Conservation (phyloP, 805 yeast genomes). For the Wickerhamiella vanderwaltii region DNA sequence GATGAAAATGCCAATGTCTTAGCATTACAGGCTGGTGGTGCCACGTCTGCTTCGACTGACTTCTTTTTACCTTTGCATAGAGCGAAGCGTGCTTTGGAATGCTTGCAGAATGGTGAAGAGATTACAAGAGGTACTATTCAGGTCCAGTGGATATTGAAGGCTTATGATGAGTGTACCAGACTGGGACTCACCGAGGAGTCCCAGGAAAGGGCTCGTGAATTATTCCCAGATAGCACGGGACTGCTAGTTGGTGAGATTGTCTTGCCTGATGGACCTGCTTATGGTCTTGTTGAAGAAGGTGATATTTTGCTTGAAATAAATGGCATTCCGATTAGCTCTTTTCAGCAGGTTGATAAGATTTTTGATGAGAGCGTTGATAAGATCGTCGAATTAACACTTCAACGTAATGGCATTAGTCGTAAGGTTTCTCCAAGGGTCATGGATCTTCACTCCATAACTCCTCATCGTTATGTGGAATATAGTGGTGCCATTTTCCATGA, state of each 20-base stretch:
- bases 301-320: conserved; percentile 70
- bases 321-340: conserved; percentile 50
- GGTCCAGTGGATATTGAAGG: conserved; percentile 75
- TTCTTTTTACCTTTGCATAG: conserved; percentile 79
- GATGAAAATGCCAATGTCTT: conserved; percentile 77
- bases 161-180: conserved; percentile 83
- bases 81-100: conserved; percentile 66
- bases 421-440: conserved; percentile 45
- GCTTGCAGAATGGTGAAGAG: conserved; percentile 46
- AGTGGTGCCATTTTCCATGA: conserved; percentile 82
- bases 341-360: conserved; percentile 71
- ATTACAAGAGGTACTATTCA: conserved; percentile 87
- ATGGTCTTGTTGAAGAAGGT: conserved; percentile 63
- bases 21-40: conserved; percentile 91
- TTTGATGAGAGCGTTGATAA: conserved; percentile 60
- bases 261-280: conserved; percentile 78
- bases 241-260: conserved; percentile 71
- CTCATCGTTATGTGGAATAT: conserved; percentile 65
- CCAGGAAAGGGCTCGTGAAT: conserved; percentile 53
- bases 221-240: conserved; percentile 66
- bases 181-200: conserved; percentile 68
- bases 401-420: conserved; percentile 60
- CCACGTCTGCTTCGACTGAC: conserved; percentile 83
- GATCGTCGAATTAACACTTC: conserved; percentile 43
- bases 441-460: conserved; percentile 72